These are phyloP conservation scores for Funneliformis caledonium DNA, from an alignment of 371 early-diverging fungal genomes.

Conservation along the genomic window DNA sequence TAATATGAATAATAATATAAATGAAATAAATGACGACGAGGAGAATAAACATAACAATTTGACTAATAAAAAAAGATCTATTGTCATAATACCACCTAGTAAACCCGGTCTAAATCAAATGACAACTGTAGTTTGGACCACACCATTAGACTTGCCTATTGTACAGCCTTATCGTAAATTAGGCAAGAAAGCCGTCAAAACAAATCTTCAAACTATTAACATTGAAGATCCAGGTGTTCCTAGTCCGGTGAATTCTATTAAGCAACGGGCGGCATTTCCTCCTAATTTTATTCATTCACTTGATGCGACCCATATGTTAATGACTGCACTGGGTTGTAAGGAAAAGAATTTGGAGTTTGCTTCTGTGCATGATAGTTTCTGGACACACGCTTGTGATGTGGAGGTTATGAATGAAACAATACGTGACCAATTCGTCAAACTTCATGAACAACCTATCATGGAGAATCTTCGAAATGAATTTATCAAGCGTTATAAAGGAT, in stretches of 20 bases:
- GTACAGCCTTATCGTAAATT: conserved; percentile 95
- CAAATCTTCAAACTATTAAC: conserved; percentile 80
- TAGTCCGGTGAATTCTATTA: conserved; percentile 85
- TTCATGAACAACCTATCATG: conserved; percentile 89
- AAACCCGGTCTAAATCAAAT: conserved; percentile 62
- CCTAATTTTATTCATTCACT: conserved; percentile 98
- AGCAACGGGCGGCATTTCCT: conserved; percentile 96
- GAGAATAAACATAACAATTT: background rate
- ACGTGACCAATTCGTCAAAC: conserved; percentile 87
- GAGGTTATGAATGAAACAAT: conserved; percentile 85
- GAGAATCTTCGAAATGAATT: conserved; percentile 84
- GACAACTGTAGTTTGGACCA: conserved; percentile 95
- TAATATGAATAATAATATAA: conserved; percentile 11
- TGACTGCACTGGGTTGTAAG: conserved; percentile 90
- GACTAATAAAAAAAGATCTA: conserved; percentile 1
- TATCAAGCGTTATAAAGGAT: conserved; percentile 76
- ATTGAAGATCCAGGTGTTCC: conserved; percentile 73
- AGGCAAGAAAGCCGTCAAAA: conserved; percentile 67
- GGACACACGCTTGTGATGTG: conserved; percentile 96
- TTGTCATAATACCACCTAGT: conserved; percentile 13
- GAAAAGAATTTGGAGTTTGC: conserved; percentile 84
- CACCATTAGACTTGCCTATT: conserved; percentile 93
- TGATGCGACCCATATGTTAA: conserved; percentile 97
- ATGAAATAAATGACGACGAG: conserved; percentile 41
- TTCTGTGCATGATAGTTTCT: conserved; percentile 97